Base-by-base conservation (phyloP, 345 rosid genomes). In the Carallia pectinifolia region DNA sequence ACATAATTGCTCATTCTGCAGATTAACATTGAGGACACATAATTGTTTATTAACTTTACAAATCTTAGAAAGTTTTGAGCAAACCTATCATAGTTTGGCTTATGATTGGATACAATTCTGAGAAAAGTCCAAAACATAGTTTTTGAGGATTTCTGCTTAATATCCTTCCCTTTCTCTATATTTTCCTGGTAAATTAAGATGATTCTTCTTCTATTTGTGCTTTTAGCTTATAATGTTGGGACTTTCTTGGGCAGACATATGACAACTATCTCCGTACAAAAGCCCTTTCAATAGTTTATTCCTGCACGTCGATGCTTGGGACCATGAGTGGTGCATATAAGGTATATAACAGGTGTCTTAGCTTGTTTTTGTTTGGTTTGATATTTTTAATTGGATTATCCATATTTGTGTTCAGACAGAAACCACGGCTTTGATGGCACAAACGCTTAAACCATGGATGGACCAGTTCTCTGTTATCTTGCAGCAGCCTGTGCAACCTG, bases 271-370 rank as follows among this genome's bases (percentile, higher is more conserved):
- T 85, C 73, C 83, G 90, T 39, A 78, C 88, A 17, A 91, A 91
- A 80, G 93, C 98, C 76, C 85, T 91, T 71, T 84, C 96, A 62
- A 87, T 91, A 54, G 82, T 91, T 82, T 87, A 94, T 82, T 83
- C 93, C 53, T 91, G 96, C 77, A 76, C 81, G 66, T 87, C 91
- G 30, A 74, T 94, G 77, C 85, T 94, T 68, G 98, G 95, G 70
- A 75, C 80, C 59, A 86, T 94, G 92, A 88, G 90, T 80, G 96
- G 90, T 81, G 88, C 89, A 65, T 89, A 83, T 61, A 83, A 86
- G 97, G 98, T 94, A 84, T 58, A 61, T 60, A 50, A 47, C 68
- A 31, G 53, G 34, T 53, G 37, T 29, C 62, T 71, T 16, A 61
- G 66, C 6, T 62, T 73, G 19, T n/a, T 48, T 76, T 53, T 63